phyloP scores from a whole-genome alignment of 805 yeast genomes.

The Candida chilensis region DNA sequence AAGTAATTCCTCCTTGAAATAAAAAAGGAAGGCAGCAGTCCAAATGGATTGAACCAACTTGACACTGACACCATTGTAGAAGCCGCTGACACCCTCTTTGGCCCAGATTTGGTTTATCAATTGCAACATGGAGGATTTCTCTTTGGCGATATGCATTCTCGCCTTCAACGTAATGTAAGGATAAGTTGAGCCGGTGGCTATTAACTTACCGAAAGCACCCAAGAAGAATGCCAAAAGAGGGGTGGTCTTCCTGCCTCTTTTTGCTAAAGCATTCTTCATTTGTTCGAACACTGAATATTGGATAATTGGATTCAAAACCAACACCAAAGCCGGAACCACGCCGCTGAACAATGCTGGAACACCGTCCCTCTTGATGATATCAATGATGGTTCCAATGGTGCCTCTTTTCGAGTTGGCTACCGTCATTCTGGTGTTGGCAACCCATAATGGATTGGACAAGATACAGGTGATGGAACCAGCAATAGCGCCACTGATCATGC shows the following conservation, averaged over 20 bases:
- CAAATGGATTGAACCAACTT: constrained; percentile 77
- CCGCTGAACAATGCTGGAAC: constrained; percentile 71
- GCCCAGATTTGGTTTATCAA: constrained; percentile 49
- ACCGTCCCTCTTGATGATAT: constrained; percentile 68
- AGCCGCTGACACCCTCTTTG: constrained; percentile 67
- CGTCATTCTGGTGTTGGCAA: constrained; percentile 85
- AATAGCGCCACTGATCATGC: constrained; percentile 70
- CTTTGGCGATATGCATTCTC: constrained; percentile 68
- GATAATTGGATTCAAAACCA: constrained; percentile 82
- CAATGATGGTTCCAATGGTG: constrained; percentile 47
- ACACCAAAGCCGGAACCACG: constrained; percentile 75
- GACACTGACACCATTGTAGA: constrained; percentile 74
- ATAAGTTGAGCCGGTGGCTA: constrained; percentile 84
- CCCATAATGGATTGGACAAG: constrained; percentile 89
- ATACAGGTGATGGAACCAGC: constrained; percentile 84
- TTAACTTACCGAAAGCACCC: constrained; percentile 84
- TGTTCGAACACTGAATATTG: constrained; percentile 92
- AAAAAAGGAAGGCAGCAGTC: constrained; percentile 85
- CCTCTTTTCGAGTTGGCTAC: constrained; percentile 31
- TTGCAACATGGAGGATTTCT: constrained; percentile 25
- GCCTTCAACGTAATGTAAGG: constrained; percentile 88
- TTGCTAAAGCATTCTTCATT: constrained; percentile 55
- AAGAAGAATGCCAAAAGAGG: constrained; percentile 74
- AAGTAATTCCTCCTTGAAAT: constrained; percentile 81
- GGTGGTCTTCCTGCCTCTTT: constrained; percentile 36